A percentile compares a stretch with the other conserved stretches of the same genome.
phyloP scores from a whole-genome alignment of 306 rosid species.

The Dicorynia guianensis region DNA sequence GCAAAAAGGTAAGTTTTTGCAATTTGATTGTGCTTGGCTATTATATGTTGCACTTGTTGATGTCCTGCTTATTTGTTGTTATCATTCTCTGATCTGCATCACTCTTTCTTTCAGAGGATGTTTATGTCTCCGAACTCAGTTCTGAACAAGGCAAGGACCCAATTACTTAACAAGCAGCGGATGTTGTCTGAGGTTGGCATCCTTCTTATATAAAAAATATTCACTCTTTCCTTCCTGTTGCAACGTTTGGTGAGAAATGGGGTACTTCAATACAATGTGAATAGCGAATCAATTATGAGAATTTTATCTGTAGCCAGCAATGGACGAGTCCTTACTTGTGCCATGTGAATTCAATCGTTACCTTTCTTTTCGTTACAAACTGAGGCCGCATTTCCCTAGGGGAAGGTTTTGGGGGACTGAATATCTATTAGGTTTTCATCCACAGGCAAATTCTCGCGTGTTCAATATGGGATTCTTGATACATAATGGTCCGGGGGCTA shows the following conservation, averaged over 20 bases:
- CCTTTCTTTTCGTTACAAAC: neutral
- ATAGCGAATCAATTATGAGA: neutral
- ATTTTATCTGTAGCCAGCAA: neutral
- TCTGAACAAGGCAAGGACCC: conserved; percentile 83
- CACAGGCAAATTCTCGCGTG: too few relatives aligned
- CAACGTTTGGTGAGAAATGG: conserved; percentile 13
- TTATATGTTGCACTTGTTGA: neutral
- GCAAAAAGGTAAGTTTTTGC: conserved; percentile 65
- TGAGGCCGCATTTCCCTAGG: neutral
- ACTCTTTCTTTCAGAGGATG: conserved; percentile 62
- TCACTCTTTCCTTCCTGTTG: conserved; percentile 12
- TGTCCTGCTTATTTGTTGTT: neutral
- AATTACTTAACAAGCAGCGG: conserved; percentile 75
- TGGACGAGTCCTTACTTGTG: neutral
- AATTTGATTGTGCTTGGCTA: conserved; percentile 8
- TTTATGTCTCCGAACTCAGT: conserved; percentile 74
- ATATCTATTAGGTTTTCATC: too few relatives aligned
- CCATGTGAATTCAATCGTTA: conserved; percentile 2
- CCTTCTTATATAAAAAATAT: neutral
- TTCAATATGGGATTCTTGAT: neutral
- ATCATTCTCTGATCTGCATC: conserved; percentile 14
- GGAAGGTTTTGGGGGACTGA: too few relatives aligned
- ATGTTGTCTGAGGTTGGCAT: conserved; percentile 67
- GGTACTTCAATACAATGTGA: neutral
- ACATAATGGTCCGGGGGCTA: neutral